Evolutionary conservation across 805 yeast species (phyloP).

Genomic region (Kuraishia floccosa): DNA sequence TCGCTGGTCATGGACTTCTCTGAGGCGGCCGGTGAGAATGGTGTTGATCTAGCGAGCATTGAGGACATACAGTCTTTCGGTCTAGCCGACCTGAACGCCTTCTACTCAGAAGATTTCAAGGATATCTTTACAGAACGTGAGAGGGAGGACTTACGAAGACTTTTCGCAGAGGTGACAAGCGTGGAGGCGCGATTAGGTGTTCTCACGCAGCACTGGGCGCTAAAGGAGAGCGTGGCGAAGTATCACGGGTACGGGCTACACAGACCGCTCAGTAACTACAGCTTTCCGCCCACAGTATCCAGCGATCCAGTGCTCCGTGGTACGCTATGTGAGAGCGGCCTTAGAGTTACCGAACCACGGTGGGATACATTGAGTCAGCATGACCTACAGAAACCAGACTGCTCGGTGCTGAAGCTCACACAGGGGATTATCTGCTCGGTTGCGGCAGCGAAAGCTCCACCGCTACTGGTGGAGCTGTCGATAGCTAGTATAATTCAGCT

Average conservation of each 20-base stretch:
- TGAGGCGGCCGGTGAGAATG: slow-evolving; percentile 17
- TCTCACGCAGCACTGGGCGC: slow-evolving; percentile 62
- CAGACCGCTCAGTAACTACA: slow-evolving; percentile 13
- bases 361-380: no score
- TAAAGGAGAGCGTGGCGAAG: slow-evolving; percentile 70
- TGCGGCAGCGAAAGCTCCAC: no score
- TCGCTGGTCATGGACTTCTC: slow-evolving; percentile 29
- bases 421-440: no score
- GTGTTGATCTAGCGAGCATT: slow-evolving; percentile 35
- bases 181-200: slow-evolving; percentile 12
- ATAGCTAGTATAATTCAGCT: no score
- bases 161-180: slow-evolving; percentile 4
- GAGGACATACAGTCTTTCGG: slow-evolving; percentile 11
- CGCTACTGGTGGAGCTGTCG: no score
- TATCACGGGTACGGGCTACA: slow-evolving; percentile 49
- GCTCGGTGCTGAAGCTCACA: no score
- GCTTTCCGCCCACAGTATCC: no score
- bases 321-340: no score
- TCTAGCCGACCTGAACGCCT: slow-evolving; percentile 16
- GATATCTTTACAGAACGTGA: slow-evolving; percentile 17
- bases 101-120: slow-evolving; percentile 10
- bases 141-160: slow-evolving; percentile 13
- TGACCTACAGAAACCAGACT: no score
- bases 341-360: no score
- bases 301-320: no score